Conservation (phyloP, 768 basidiomycete species). For the Auricularia auricula-judae region DNA sequence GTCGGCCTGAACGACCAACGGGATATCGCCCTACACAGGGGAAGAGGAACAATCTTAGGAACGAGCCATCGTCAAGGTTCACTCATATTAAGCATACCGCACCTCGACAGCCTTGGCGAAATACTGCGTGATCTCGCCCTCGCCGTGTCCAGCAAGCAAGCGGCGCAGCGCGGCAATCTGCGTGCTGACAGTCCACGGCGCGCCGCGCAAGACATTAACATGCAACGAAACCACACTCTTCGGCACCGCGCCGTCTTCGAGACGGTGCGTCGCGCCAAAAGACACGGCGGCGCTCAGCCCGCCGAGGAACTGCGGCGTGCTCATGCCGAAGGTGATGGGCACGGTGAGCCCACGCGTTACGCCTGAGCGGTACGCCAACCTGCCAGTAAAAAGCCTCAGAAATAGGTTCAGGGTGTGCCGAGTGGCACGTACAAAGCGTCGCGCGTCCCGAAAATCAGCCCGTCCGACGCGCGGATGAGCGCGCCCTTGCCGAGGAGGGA, state of each 20-base stretch:
- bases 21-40: conserved; percentile 18
- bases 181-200: conserved; percentile 47
- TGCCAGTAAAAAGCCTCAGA: conserved; percentile 16
- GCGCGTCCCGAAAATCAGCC: conserved; percentile 33
- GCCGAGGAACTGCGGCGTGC: conserved; percentile 34
- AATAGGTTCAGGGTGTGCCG: background rate
- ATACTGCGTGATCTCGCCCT: conserved; percentile 13
- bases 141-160: conserved; percentile 21
- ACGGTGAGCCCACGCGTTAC: conserved; percentile 59
- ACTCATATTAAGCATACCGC: background rate
- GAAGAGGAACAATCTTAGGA: background rate
- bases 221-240: conserved; percentile 54
- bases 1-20: conserved; percentile 26
- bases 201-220: conserved; percentile 34
- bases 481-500: conserved; percentile 22
- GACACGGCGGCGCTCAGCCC: conserved; percentile 60
- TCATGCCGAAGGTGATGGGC: conserved; percentile 22
- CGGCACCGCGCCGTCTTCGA: conserved; percentile 49
- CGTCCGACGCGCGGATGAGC: conserved; percentile 58
- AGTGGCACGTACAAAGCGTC: conserved; percentile 37
- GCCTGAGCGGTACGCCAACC: conserved; percentile 62
- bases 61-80: background rate
- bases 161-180: conserved; percentile 51
- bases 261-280: conserved; percentile 43
- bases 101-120: conserved; percentile 35